phyloP scores from a whole-genome alignment of 768 basidiomycete genomes.

The Tricholoma sp. region DNA sequence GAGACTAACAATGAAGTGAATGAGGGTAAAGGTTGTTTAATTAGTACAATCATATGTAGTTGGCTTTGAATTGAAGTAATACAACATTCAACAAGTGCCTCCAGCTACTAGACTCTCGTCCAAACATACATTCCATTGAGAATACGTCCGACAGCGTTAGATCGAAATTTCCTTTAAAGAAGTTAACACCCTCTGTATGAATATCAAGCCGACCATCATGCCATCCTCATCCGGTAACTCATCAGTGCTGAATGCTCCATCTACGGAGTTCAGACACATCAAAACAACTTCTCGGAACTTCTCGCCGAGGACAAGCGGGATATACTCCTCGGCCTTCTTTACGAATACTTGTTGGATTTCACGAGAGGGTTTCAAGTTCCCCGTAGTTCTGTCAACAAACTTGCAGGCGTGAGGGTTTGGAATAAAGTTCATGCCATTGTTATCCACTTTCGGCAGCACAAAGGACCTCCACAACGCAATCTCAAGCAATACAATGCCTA shows the following conservation, averaged over 20 bases:
- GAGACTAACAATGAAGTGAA: too few relatives aligned
- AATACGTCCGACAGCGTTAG: background rate
- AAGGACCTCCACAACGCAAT: slow-evolving; percentile 4
- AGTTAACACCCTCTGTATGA: slow-evolving; percentile 3
- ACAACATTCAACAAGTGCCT: background rate
- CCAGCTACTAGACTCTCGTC: background rate
- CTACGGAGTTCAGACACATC: slow-evolving; percentile 1
- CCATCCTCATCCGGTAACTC: slow-evolving; percentile 3
- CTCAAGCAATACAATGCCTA: slow-evolving; percentile 3
- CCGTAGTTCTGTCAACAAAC: background rate
- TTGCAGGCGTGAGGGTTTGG: slow-evolving; percentile 1
- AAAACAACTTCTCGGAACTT: slow-evolving; percentile 3
- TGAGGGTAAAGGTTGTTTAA: background rate
- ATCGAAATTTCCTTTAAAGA: slow-evolving; percentile 3
- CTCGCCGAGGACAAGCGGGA: slow-evolving; percentile 3
- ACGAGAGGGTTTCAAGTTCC: background rate
- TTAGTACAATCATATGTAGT: background rate
- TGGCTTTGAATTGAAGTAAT: background rate
- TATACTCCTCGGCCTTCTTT: slow-evolving; percentile 4
- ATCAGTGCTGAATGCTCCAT: background rate
- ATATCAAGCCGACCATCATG: slow-evolving; percentile 4
- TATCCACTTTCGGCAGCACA: background rate
- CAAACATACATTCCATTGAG: too few relatives aligned
- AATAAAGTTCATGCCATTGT: background rate
- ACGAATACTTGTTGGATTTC: slow-evolving; percentile 1